Evolutionary conservation across 2,329 filamentous ascomycete genomes (phyloP).

Genomic region (Colletotrichum neosansevieriae): DNA sequence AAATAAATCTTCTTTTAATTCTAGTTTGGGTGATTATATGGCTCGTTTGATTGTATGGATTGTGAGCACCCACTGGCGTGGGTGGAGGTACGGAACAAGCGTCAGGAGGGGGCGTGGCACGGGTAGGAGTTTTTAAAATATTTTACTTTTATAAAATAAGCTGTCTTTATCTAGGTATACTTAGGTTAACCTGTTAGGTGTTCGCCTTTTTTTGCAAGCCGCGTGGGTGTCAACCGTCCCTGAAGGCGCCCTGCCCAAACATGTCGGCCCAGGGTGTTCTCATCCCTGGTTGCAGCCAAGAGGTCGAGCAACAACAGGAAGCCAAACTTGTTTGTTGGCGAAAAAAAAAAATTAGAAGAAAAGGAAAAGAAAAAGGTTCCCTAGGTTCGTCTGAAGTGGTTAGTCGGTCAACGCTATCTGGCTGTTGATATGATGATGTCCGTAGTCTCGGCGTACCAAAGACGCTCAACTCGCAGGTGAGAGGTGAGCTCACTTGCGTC

Average conservation of each 20-base stretch:
- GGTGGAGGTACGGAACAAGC: no score
- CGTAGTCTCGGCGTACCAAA: conserved; percentile 4
- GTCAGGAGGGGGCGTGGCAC: no score
- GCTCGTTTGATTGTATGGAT: no score
- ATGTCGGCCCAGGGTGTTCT: neutral
- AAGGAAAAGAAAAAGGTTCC: neutral
- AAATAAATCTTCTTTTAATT: no score
- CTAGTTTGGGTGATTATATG: no score
- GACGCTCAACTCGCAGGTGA: conserved; percentile 6
- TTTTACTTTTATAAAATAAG: no score
- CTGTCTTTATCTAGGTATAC: no score
- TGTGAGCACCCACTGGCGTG: no score
- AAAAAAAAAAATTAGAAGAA: neutral
- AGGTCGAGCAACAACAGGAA: conserved; percentile 4
- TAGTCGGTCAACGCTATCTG: conserved; percentile 16
- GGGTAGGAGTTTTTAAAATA: no score
- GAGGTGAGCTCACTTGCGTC: neutral
- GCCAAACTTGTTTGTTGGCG: conserved; percentile 22
- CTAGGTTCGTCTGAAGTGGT: conserved; percentile 36
- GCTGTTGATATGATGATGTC: conserved; percentile 17
- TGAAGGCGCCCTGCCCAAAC: conserved; percentile 13
- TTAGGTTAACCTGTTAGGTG: no score
- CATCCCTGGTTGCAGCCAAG: conserved; percentile 22
- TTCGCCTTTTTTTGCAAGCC: no score
- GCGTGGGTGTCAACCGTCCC: conserved; percentile 14